A percentile compares a stretch with the other conserved stretches of the same genome.
Evolutionary conservation across 768 basidiomycete genomes (phyloP).

Genomic region (Lactarius tabidus): DNA sequence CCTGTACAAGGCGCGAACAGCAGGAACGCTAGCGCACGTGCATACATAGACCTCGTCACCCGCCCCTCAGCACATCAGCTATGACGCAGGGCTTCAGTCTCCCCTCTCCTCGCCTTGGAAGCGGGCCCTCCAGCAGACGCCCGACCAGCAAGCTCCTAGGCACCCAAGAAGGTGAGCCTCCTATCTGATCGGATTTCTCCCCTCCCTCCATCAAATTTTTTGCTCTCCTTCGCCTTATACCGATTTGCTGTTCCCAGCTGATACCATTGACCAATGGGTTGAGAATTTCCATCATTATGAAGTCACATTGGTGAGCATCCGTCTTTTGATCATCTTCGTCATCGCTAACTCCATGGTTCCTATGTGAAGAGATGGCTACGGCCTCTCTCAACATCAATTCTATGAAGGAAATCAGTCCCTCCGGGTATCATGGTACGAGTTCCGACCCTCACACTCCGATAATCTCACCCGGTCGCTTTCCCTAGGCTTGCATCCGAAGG

Average conservation of each 20-base stretch:
- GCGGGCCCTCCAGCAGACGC: constrained; percentile 51
- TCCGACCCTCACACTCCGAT: too few species aligned
- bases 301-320: constrained; percentile 65
- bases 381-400: constrained; percentile 98
- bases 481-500: constrained; percentile 93
- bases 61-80: constrained; percentile 53
- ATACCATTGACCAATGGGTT: constrained; percentile 98
- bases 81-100: too few species aligned
- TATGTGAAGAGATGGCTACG: constrained; percentile 94
- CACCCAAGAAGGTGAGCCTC: constrained; percentile 77
- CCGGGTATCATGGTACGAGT: constrained; percentile 99
- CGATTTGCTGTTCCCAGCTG: constrained; percentile 39
- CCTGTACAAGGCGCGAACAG: constrained; percentile 57
- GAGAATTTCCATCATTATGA: constrained; percentile 97
- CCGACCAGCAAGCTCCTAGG: constrained; percentile 87
- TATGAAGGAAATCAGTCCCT: constrained; percentile 85
- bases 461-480: too few species aligned
- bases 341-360: too few species aligned
- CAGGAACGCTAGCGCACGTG: constrained; percentile 57
- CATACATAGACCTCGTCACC: constrained; percentile 59
- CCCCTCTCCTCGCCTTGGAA: constrained; percentile 73
- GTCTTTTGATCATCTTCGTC: too few species aligned
- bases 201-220: not conserved
- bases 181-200: too few species aligned
- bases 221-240: too few species aligned